Base-by-base conservation (phyloP, 2,329 filamentous ascomycete species). In the Hypoxylon sp. region DNA sequence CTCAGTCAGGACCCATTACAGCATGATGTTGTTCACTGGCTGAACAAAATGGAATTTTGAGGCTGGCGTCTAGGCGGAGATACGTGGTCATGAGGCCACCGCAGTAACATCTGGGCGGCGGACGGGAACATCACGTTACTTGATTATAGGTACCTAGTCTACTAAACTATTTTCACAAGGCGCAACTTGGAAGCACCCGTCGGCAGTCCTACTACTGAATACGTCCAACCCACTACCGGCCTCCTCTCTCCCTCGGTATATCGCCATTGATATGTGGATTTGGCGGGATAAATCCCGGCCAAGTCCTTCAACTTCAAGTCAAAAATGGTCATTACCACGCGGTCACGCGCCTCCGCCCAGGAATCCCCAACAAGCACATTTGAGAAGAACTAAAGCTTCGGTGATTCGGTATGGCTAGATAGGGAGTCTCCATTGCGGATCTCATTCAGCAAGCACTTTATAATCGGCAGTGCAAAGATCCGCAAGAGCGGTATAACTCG, bases 21-120 rank as follows among this genome's bases (percentile, higher is more conserved):
- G 46, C 57, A 59, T 67, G 28, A 49, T 61, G 38, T 57, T 49
- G 68, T 72, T 72, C 69, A 69, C 69, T 70, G 70, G 70, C 22
- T 71, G 69, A 67, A 72, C 68, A 30, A 61, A 55, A 50, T n/a
- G 42, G 53, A 45, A 52, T 55, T 33, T 11, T 26, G 44, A 51
- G 68, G 32, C 51, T 65, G 54, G 66, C 51, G 51, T 67, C 57
- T 49, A 42, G 59, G 57, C 54, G 36, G 44, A 58, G 38, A 61
- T 30, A 62, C 40, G 52, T 40, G 62, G 59, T 65, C 58, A 67
- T 52, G 54, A 61, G 22, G 55, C 53, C 57, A 53, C 46, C 28
- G 48, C 26, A 33, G 62, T 50, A 51, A 40, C 51, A 38, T 40
- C 51, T 49, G n/a, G 50, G 49, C 46, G 33, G 30, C 49, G 50